Conservation (phyloP, 805 yeast genomes). For the Nakazawaea sp. region DNA sequence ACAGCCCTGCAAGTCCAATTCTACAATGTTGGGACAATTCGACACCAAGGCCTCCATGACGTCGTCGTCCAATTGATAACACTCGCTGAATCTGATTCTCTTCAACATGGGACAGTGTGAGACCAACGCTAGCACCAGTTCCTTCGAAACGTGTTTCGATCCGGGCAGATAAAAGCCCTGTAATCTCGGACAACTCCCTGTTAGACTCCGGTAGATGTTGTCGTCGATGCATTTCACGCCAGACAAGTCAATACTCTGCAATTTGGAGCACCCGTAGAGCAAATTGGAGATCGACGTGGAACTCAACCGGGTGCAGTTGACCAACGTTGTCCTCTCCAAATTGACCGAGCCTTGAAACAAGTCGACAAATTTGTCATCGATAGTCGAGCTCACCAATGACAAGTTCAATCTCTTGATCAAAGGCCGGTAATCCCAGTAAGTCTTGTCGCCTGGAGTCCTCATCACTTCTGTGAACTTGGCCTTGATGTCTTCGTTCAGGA, state of each 20-base stretch:
- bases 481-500: slow-evolving; percentile 44
- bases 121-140: slow-evolving; percentile 53
- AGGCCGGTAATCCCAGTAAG: slow-evolving; percentile 60
- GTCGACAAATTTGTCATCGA: slow-evolving; percentile 56
- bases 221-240: slow-evolving; percentile 70
- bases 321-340: slow-evolving; percentile 80
- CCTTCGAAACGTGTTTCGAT: slow-evolving; percentile 64
- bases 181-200: slow-evolving; percentile 62
- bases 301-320: slow-evolving; percentile 65
- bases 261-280: slow-evolving; percentile 54
- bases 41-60: slow-evolving; percentile 53
- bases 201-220: slow-evolving; percentile 60
- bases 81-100: slow-evolving; percentile 75
- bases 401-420: slow-evolving; percentile 77
- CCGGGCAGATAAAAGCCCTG: slow-evolving; percentile 91
- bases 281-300: slow-evolving; percentile 56
- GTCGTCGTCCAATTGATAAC: slow-evolving; percentile 56
- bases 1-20: slow-evolving; percentile 83
- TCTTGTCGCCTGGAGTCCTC: slow-evolving; percentile 35
- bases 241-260: slow-evolving; percentile 84
- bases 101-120: slow-evolving; percentile 66
- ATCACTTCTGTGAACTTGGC: slow-evolving; percentile 50
- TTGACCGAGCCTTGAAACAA: slow-evolving; percentile 63
- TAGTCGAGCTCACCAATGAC: slow-evolving; percentile 60
- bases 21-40: slow-evolving; percentile 78